Percentiles rank a stretch among this genome's conserved stretches.
Evolutionary conservation across 805 yeast species (phyloP).

Genomic region (Torulaspora microellipsoides): DNA sequence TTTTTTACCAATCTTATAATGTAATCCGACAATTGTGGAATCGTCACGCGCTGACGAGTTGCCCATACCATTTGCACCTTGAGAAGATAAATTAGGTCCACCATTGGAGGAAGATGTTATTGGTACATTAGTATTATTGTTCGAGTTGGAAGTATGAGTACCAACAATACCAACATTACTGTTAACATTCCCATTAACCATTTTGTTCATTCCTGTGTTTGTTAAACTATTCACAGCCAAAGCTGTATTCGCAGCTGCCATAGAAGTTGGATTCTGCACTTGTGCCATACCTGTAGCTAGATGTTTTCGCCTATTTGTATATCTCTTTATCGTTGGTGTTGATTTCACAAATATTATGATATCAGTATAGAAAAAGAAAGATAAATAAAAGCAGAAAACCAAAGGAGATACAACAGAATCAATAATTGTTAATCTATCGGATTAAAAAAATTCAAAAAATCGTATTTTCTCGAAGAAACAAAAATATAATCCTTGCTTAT

Average conservation of each 20-base stretch:
- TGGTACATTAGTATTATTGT: conserved; percentile 6
- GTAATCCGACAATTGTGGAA: conserved; percentile 70
- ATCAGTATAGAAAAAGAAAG: conserved; percentile 2
- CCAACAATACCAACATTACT: neutral
- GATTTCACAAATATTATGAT: neutral
- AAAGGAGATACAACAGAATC: conserved; percentile 2
- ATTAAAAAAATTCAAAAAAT: too few relatives aligned
- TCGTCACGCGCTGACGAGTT: conserved; percentile 18
- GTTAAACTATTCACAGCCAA: conserved; percentile 16
- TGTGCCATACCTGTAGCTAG: conserved; percentile 4
- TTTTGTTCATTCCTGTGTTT: conserved; percentile 13
- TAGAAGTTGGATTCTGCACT: conserved; percentile 7
- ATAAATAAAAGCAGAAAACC: conserved; percentile 3
- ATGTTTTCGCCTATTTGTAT: neutral
- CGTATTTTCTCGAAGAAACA: too few relatives aligned
- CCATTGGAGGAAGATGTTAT: conserved; percentile 3
- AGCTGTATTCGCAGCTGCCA: conserved; percentile 17
- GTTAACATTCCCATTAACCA: conserved; percentile 15
- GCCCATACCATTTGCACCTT: neutral
- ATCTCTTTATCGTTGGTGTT: neutral
- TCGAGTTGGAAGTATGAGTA: conserved; percentile 4
- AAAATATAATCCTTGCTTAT: too few relatives aligned
- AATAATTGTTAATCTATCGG: neutral
- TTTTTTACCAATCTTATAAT: conserved; percentile 94
- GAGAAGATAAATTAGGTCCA: neutral